Base-by-base conservation (phyloP, 768 basidiomycete genomes). In the Suillus ampliporus region DNA sequence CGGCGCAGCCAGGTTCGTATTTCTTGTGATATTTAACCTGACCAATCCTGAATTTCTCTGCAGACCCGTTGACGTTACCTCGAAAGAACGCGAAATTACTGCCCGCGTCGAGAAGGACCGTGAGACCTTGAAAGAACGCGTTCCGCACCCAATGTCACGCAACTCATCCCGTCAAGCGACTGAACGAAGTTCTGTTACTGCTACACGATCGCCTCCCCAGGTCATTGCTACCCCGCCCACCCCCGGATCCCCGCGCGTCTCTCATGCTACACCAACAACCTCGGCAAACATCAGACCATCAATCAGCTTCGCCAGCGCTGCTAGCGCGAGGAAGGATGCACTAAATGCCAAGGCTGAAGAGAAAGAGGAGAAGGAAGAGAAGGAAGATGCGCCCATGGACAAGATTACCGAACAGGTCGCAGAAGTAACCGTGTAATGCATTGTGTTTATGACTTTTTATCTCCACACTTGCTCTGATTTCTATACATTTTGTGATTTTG, bases 21-120 rank as follows among this genome's bases (percentile, higher is more conserved):
- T 3, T 53, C 44, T 21, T 28, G n/a, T 17, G 31, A 50, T 59
- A 54, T 50, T 23, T 35, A 28, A 59, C 15, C 28, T 48, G 48
- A 14, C 17, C 53, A 28, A 15, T 65, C 63, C 60, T 63, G 17
- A 77, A 43, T 8, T 34, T 4, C 46, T 44, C 35, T n/a, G 60
- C 35, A 93, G 91, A 68, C 95, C 97, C 14, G 91, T 98, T 23
- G 95, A 99, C 73, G 88, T 90, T 19, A 81, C 89, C 38, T 79
- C 83, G 0, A 85, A 86, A 58, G 95, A 98, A 70, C 89, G 86
- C 60, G 89, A 87, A 72, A 86, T 94, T 10, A 77, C 86, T 35
- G 86, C 91, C 51, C 87, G 89, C 35, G 74, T 94, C 43, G 88
- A 90, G 67, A 85, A 84, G 65, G 89, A 91, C 31, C 83, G 86